Base-by-base conservation (phyloP, 108 stramenopile species). In the Aureococcus anophagefferens region DNA sequence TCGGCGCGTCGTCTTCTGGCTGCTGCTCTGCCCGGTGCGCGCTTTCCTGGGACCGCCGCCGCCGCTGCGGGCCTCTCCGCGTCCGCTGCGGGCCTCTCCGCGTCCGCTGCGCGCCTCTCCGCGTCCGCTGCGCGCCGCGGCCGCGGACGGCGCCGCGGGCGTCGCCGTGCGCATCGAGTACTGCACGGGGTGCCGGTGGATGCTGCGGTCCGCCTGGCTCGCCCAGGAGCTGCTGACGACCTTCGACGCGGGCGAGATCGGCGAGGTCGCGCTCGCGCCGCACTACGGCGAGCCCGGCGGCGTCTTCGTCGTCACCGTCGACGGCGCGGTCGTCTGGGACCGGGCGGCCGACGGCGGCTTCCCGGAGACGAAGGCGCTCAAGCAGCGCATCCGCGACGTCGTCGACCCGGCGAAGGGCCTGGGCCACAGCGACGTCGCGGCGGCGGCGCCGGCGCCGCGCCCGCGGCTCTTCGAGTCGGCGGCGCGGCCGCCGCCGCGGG, bases 161-260 rank as follows among this genome's bases (percentile, higher is more conserved):
- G 51, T 11, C 7, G 7, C 7, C 51, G 25, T 59, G 7, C 7
- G 4, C 51, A 89, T 94, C 46, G 86, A 87, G 72, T 94, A 90
- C 70, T 91, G 90, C 70, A 83, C 87, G 21, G 89, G 89, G 16
- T 89, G 89, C 35, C 84, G 86, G 45, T 91, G 93, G 93, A 81
- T 89, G 84, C 64, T 89, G 9, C 85, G 88, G 32, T 64, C 83
- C 32, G 81, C 84, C 31, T 94, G 88, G 88, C 73, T 88, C 59
- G 89, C 90, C 15, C 85, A 89, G 31, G 92, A 93, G 76, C 68
- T 91, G 28, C 68, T 93, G n/a, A 86, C 84, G 34, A 89, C 88
- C 29, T 90, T 89, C 51, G 51, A 59, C 21, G 25, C 21, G 7
- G 25, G 21, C 51, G 51, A 59, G 3, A 25, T 77, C 64, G 78